Percentiles rank a stretch among this genome's conserved stretches.
Evolutionary conservation across 148 eudicot genomes (phyloP).

Genomic region (Rhododendron mucronatum): DNA sequence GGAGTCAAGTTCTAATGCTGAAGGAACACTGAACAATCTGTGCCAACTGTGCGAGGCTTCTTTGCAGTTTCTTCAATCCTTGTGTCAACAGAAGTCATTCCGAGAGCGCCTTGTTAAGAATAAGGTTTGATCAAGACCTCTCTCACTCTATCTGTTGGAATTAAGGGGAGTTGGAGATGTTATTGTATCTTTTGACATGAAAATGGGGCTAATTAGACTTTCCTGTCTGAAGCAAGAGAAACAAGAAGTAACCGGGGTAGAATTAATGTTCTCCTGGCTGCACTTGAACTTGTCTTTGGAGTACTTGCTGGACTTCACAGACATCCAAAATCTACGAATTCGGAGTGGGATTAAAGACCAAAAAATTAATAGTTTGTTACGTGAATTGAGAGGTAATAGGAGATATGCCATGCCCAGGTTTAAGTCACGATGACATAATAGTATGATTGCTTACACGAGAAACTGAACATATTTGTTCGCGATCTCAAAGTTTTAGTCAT

Average conservation of each 20-base stretch:
- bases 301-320: background rate
- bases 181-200: background rate
- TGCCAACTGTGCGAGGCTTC: slow-evolving; percentile 96
- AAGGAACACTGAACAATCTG: slow-evolving; percentile 40
- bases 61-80: slow-evolving; percentile 76
- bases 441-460: background rate
- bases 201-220: background rate
- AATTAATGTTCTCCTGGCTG: background rate
- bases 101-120: slow-evolving; percentile 74
- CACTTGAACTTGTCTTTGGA: background rate
- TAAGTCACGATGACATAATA: background rate
- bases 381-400: background rate
- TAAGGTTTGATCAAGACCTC: slow-evolving; percentile 45
- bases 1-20: slow-evolving; percentile 33
- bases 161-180: background rate
- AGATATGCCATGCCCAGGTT: background rate
- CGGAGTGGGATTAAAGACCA: background rate
- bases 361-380: background rate
- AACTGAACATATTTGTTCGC: background rate
- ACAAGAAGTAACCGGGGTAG: background rate
- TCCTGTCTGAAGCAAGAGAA: background rate
- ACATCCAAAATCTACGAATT: background rate
- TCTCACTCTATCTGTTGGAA: background rate
- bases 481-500: background rate
- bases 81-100: slow-evolving; percentile 75